Evolutionary conservation across 2,329 filamentous ascomycete species (phyloP), one percentile per base, ranked within the genome.

Genomic region (Stemphylium beticola): DNA sequence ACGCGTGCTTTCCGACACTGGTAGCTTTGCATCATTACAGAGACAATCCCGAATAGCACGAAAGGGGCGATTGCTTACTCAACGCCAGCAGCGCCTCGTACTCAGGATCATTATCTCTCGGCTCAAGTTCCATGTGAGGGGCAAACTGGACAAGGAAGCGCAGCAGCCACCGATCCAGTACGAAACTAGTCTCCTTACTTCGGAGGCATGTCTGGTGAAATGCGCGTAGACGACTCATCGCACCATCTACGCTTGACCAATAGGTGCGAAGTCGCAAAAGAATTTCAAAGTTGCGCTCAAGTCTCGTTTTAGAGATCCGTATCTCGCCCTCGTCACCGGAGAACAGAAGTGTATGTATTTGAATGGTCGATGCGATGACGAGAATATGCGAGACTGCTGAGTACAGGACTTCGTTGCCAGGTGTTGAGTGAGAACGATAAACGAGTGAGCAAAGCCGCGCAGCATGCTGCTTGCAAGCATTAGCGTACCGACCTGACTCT

Each of bases 131-230:
- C 61, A 67, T 64, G 22, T 67, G 64, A 48, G 64, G 64, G 4
- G 64, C 62, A 45, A 67, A 67, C 20, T 67, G 64, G 11, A 67
- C 62, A 17, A 67, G 53, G 51, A 67, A 67, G 37, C 64, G 62
- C 41, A 67, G 31, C 34, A 67, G 42, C 64, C 64, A 67, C 40
- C 64, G 55, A 45, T 67, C 64, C 26, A 67, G 47, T 42, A 67
- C 62, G 24, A 67, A 67, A 45, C 64, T 67, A 0, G 64, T 67
- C n/a, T 67, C 64, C 42, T 64, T 67, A 33, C 62, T 62, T 57
- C 62, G 55, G 9, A 67, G 52, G 45, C 64, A 67, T 20, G 62
- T 67, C 34, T 67, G 64, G 48, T 67, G 64, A 32, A 67, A 67
- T 26, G 64, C 64, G 38, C 62, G 58, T 15, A 67, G 44, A 43